phyloP scores from a whole-genome alignment of 257 asterid species.

The Nicotiana knightiana region DNA sequence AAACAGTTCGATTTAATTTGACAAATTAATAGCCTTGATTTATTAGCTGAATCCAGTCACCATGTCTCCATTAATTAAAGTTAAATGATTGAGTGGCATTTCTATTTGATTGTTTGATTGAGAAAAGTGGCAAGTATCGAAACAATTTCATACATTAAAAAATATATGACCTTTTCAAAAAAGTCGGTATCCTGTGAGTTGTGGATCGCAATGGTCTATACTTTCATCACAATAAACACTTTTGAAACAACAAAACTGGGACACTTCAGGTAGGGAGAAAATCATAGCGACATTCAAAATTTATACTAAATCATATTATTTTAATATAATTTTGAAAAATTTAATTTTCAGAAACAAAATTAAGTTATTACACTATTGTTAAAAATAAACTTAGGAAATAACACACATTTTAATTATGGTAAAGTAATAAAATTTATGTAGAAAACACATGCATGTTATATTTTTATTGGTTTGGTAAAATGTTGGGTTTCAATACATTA shows the following conservation, averaged over 20 bases:
- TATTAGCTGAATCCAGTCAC: neutral
- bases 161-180: neutral
- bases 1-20: neutral
- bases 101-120: neutral
- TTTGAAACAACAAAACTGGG: neutral
- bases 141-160: neutral
- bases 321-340: no score
- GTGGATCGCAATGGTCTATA: neutral
- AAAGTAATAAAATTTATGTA: no score
- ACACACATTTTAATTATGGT: no score
- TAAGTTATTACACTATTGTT: no score
- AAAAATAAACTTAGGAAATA: no score
- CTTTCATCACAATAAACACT: neutral
- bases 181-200: neutral
- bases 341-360: no score
- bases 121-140: neutral
- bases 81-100: constrained; percentile 1
- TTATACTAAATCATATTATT: no score
- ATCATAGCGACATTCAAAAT: neutral
- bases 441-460: no score
- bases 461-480: no score
- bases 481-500: neutral
- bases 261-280: neutral
- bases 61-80: neutral
- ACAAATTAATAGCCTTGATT: neutral